Conservation (phyloP, 345 rosid species). For the Dipteronia sinensis region DNA sequence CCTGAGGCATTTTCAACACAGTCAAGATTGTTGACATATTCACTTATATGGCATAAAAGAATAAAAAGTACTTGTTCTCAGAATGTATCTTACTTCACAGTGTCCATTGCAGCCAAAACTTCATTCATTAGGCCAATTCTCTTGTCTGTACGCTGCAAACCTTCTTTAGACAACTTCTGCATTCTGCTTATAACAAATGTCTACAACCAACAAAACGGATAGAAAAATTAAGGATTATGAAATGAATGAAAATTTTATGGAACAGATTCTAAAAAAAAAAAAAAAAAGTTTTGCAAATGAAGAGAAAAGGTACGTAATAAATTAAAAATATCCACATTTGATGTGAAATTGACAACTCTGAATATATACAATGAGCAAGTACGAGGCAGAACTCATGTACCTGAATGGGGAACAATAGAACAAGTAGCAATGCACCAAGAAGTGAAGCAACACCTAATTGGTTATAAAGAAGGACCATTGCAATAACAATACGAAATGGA, state of each 20-base stretch:
- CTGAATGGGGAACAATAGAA: constrained; percentile 91
- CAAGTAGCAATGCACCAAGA: constrained; percentile 86
- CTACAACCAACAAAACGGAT: constrained; percentile 42
- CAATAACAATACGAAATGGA: constrained; percentile 83
- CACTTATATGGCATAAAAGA: not conserved
- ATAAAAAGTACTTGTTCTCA: not conserved
- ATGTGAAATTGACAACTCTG: constrained; percentile 1
- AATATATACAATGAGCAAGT: constrained; percentile 10
- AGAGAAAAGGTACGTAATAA: not conserved
- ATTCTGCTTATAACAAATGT: constrained; percentile 87
- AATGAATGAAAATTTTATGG: not conserved
- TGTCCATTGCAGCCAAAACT: constrained; percentile 98
- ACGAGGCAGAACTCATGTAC: constrained; percentile 37
- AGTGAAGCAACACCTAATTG: constrained; percentile 91
- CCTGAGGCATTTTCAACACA: constrained; percentile 44
- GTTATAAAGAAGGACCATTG: constrained; percentile 85
- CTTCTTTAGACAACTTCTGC: constrained; percentile 90
- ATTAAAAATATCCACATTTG: constrained; percentile 4
- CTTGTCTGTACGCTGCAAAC: constrained; percentile 95
- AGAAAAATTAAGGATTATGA: constrained; percentile 1
- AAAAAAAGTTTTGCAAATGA: not conserved
- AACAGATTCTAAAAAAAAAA: not conserved
- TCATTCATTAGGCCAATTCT: constrained; percentile 99
- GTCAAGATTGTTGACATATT: constrained; percentile 4
- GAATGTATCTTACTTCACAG: constrained; percentile 75